Percentiles rank a stretch among this genome's conserved stretches.
Evolutionary conservation across 495 filamentous ascomycete genomes (phyloP).

Genomic region (Xylaria telfairii): DNA sequence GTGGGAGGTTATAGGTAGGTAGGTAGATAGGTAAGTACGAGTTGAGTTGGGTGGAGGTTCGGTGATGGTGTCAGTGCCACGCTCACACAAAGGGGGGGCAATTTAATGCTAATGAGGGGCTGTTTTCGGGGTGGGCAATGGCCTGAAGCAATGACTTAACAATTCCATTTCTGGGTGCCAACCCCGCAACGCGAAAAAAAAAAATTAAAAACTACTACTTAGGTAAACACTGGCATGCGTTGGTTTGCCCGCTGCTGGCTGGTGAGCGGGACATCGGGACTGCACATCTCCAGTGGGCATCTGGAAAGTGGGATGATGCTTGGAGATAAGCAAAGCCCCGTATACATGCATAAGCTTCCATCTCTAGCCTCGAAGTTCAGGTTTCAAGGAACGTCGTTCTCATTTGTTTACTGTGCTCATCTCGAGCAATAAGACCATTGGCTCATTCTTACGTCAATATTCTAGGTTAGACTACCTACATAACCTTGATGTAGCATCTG

Average conservation of each 20-base stretch:
- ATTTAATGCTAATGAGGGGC: slow-evolving; percentile 14
- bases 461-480: too few species aligned
- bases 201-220: neutral
- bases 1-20: neutral
- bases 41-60: slow-evolving; percentile 17
- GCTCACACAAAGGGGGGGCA: slow-evolving; percentile 18
- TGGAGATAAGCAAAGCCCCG: slow-evolving; percentile 12
- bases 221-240: slow-evolving; percentile 15
- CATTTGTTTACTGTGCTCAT: too few species aligned
- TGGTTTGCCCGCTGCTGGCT: neutral
- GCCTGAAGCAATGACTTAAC: slow-evolving; percentile 22
- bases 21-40: too few species aligned
- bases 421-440: too few species aligned
- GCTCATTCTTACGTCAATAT: neutral
- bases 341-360: neutral
- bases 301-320: slow-evolving; percentile 20
- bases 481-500: too few species aligned
- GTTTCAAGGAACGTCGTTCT: too few species aligned
- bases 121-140: slow-evolving; percentile 20
- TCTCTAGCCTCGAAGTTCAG: neutral
- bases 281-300: neutral
- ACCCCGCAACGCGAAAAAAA: slow-evolving; percentile 30
- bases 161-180: slow-evolving; percentile 17
- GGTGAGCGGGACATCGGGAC: neutral
- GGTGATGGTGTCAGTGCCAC: slow-evolving; percentile 24